Percentiles rank a stretch among this genome's conserved stretches.
Evolutionary conservation across 768 basidiomycete genomes (phyloP).

Genomic region (Rubroboletus satanas): DNA sequence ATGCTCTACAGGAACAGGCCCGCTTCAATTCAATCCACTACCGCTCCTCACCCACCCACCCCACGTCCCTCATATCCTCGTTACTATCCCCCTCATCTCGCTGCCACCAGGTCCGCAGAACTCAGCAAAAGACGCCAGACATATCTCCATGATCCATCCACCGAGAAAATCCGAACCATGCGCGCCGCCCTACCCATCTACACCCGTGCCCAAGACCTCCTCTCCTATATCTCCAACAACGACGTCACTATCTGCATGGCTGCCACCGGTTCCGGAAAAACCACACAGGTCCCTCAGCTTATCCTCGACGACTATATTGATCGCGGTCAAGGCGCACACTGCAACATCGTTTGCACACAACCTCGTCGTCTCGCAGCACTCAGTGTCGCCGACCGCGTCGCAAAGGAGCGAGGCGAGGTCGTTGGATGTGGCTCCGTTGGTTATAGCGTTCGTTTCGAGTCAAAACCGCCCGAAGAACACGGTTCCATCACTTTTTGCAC

Average conservation of each 20-base stretch:
- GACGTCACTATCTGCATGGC: constrained; percentile 90
- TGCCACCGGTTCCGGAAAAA: constrained; percentile 89
- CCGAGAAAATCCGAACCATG: constrained; percentile 64
- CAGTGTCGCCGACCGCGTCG: constrained; percentile 86
- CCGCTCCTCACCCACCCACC: not conserved
- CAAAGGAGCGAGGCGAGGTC: constrained; percentile 77
- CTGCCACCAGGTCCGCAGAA: constrained; percentile 52
- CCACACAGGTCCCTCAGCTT: constrained; percentile 91
- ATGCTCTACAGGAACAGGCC: constrained; percentile 66
- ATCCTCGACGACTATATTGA: constrained; percentile 82
- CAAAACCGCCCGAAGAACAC: constrained; percentile 69
- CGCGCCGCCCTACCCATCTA: constrained; percentile 74
- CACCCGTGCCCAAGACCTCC: constrained; percentile 58
- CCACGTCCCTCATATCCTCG: constrained; percentile 22
- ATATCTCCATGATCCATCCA: constrained; percentile 57
- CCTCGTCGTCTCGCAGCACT: constrained; percentile 89
- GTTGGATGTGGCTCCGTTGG: constrained; percentile 70
- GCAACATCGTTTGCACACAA: constrained; percentile 92
- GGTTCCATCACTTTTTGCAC: constrained; percentile 93
- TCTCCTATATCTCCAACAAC: constrained; percentile 66
- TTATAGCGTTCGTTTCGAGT: constrained; percentile 90
- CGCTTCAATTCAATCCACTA: constrained; percentile 18
- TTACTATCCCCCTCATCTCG: constrained; percentile 29
- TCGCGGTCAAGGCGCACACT: constrained; percentile 71
- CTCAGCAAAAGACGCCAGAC: constrained; percentile 50